Conservation (phyloP, 768 basidiomycete genomes). For the Pulveroboletus sp. region DNA sequence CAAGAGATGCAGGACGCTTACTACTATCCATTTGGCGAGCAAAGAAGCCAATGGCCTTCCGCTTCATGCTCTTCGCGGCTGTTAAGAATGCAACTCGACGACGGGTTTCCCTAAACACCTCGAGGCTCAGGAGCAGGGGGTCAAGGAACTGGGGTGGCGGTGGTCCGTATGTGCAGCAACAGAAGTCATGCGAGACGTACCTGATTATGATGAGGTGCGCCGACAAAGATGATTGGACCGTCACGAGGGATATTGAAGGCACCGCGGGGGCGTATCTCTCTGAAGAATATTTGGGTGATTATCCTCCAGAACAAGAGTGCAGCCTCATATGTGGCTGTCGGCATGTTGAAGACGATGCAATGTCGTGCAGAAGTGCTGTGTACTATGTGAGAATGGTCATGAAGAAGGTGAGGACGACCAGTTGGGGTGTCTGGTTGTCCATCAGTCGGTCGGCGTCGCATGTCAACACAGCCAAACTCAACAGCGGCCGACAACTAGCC, state of each 20-base stretch:
- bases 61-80: slow-evolving; percentile 84
- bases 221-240: slow-evolving; percentile 91
- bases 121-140: slow-evolving; percentile 75
- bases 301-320: slow-evolving; percentile 81
- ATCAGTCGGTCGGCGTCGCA: neutral
- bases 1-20: slow-evolving; percentile 34
- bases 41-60: slow-evolving; percentile 75
- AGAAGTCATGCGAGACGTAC: slow-evolving; percentile 34
- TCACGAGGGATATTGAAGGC: slow-evolving; percentile 90
- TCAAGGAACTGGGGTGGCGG: slow-evolving; percentile 72
- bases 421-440: neutral
- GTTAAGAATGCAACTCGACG: slow-evolving; percentile 82
- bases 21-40: slow-evolving; percentile 84
- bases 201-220: slow-evolving; percentile 90
- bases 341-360: slow-evolving; percentile 16
- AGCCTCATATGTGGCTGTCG: slow-evolving; percentile 52
- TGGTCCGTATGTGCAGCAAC: slow-evolving; percentile 11
- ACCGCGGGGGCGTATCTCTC: slow-evolving; percentile 90
- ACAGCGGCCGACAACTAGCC: neutral
- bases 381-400: slow-evolving; percentile 9
- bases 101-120: slow-evolving; percentile 79
- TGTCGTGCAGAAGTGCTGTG: slow-evolving; percentile 6
- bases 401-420: neutral
- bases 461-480: slow-evolving; percentile 29
- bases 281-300: slow-evolving; percentile 91